phyloP scores from a whole-genome alignment of 768 basidiomycete species.

The Podaxis sp. region DNA sequence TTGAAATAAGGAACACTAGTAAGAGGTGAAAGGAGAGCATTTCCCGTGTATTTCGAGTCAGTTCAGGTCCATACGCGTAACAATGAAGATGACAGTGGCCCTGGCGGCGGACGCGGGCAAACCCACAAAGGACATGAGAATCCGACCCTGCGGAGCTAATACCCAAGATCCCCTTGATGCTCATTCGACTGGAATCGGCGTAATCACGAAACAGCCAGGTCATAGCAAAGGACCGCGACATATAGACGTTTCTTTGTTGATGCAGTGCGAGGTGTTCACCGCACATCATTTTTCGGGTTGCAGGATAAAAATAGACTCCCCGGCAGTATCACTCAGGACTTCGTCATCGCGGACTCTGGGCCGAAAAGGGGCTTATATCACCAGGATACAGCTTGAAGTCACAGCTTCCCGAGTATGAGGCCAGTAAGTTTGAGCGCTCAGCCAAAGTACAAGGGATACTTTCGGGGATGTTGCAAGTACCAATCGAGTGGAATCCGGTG shows the following conservation, averaged over 20 bases:
- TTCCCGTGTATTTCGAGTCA: neutral
- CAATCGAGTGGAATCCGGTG: neutral
- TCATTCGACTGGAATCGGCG: no score
- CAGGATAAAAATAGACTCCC: neutral
- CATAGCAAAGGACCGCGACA: neutral
- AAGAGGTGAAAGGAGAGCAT: neutral
- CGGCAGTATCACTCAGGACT: neutral
- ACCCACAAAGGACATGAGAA: neutral
- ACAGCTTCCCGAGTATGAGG: no score
- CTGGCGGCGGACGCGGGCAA: neutral
- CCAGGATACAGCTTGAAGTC: no score
- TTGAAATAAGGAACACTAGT: neutral
- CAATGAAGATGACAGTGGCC: neutral
- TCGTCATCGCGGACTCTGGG: neutral
- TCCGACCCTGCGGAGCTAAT: neutral
- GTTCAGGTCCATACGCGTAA: neutral
- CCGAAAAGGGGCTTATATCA: no score
- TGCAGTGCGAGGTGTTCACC: neutral
- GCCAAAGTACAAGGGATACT: neutral
- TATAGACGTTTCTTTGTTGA: neutral
- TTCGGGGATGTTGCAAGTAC: neutral
- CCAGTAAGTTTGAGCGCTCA: no score
- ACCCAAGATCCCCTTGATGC: neutral
- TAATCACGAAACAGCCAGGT: no score
- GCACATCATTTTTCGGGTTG: neutral